Percentiles rank a stretch among this genome's conserved stretches.
These are phyloP conservation scores for Aureobasidium sp. DNA, from an alignment of 2,329 filamentous ascomycete species.

Conservation along the genomic window DNA sequence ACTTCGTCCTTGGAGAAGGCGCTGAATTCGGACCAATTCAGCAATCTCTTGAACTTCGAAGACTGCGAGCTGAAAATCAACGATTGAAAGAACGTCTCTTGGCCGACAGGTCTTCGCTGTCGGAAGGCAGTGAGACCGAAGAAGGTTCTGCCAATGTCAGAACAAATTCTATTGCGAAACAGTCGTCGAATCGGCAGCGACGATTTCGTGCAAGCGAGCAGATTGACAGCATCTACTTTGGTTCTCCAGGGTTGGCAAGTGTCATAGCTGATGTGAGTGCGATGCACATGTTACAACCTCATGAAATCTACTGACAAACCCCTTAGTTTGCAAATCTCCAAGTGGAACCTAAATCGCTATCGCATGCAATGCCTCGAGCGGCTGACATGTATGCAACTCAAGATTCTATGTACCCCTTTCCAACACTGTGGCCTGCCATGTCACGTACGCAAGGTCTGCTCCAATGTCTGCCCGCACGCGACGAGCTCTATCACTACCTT, in stretches of 20 bases:
- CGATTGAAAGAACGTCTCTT: conserved; percentile 38
- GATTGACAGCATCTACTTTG: conserved; percentile 43
- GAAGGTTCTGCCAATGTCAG: conserved; percentile 22
- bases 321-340: conserved; percentile 38
- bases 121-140: conserved; percentile 33
- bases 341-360: conserved; percentile 34
- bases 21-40: conserved; percentile 41
- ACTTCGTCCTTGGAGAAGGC: conserved; percentile 39
- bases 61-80: conserved; percentile 40
- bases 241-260: conserved; percentile 42
- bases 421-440: conserved; percentile 34
- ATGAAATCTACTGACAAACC: not conserved
- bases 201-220: conserved; percentile 35
- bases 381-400: conserved; percentile 37
- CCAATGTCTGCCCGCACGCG: conserved; percentile 32
- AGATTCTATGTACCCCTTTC: conserved; percentile 36
- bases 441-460: conserved; percentile 31
- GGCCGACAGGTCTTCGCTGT: conserved; percentile 21
- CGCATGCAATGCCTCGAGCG: conserved; percentile 36
- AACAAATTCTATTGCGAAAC: conserved; percentile 22
- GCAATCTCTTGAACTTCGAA: conserved; percentile 42
- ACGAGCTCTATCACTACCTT: conserved; percentile 34
- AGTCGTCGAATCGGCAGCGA: conserved; percentile 27
- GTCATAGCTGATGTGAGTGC: conserved; percentile 39
- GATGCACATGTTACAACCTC: not conserved